phyloP scores from a whole-genome alignment of 768 basidiomycete genomes.

The Phylloporus sp. region DNA sequence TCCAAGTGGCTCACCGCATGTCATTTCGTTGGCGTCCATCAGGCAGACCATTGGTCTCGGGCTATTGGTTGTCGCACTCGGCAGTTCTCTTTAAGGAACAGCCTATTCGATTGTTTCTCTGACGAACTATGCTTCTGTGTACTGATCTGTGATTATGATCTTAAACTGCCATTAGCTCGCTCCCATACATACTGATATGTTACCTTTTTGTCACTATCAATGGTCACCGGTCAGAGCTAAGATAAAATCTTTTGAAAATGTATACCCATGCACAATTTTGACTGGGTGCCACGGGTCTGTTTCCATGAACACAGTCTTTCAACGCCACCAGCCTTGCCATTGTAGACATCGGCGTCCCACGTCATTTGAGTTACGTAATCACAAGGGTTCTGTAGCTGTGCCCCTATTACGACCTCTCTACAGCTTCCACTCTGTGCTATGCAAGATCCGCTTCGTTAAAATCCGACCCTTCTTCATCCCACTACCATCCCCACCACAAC shows the following conservation, averaged over 20 bases:
- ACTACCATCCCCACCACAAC: slow-evolving; percentile 16
- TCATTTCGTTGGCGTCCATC: not conserved
- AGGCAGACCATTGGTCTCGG: slow-evolving; percentile 5
- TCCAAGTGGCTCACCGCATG: slow-evolving; percentile 6
- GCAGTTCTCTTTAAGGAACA: not conserved
- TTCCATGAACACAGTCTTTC: no score
- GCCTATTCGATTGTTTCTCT: not conserved
- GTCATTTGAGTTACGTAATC: no score
- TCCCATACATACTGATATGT: no score
- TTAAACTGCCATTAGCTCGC: not conserved
- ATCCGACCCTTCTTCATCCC: not conserved
- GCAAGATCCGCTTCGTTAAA: not conserved
- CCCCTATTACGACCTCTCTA: slow-evolving; percentile 1
- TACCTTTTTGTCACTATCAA: no score
- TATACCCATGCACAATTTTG: no score
- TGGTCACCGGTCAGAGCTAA: no score
- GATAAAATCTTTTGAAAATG: no score
- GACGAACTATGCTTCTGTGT: not conserved
- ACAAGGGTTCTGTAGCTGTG: not conserved
- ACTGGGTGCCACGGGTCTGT: no score
- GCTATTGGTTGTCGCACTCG: not conserved
- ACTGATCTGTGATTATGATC: not conserved
- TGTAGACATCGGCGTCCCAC: no score
- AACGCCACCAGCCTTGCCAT: no score
- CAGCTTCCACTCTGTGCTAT: not conserved